Evolutionary conservation across 164 flowering plant genomes (phyloP), one percentile per base, ranked within the genome.

Genomic region (Taxillus chinensis): DNA sequence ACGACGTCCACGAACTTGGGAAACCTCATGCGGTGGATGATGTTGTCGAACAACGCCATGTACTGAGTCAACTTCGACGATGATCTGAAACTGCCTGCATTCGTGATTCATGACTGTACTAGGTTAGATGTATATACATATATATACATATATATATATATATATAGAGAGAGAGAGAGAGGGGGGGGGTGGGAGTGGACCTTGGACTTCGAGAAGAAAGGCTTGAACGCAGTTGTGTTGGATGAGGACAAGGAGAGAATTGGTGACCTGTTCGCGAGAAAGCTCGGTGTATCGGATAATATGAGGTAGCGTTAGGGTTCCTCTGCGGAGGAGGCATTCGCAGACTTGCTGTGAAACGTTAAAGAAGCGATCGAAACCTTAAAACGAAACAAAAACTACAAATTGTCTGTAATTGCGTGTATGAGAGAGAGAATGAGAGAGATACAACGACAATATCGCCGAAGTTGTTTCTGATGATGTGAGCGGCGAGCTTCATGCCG

Each of bases 221-320:
- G 97, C 85, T 73, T 91, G 96, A 59, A 91, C 90, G 58, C 97
- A 91, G 53, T 91, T 95, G 67, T 91, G 99, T 58, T 95, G 99
- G 62, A 91, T 91, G 12, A 95, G 67, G 49, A 89, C 88, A 41
- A 84, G 86, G 1, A 95, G 72, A 48, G 83, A 79, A 62, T 87
- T 82, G 64, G 69, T 80, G 12, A 89, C 83, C 67, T 83, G 76
- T 7, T 61, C 57, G 37, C 51, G 40, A 39, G 72, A 53, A 41
- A 91, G 83, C 55, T 82, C 78, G 0, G 90, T 79, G 79, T 9
- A 77, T 3, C 78, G 76, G 38, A 56, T 54, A 15, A 91, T 61
- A 3, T 68, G 69, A 13, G 58, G 60, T 5, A 79, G 67, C 0
- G 86, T 68, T 43, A 86, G 73, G 6, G 86, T 71, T 66, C 97